These are phyloP conservation scores for Lipomyces yarrowii DNA, from an alignment of 1,139 yeast genomes.

Conservation along the genomic window DNA sequence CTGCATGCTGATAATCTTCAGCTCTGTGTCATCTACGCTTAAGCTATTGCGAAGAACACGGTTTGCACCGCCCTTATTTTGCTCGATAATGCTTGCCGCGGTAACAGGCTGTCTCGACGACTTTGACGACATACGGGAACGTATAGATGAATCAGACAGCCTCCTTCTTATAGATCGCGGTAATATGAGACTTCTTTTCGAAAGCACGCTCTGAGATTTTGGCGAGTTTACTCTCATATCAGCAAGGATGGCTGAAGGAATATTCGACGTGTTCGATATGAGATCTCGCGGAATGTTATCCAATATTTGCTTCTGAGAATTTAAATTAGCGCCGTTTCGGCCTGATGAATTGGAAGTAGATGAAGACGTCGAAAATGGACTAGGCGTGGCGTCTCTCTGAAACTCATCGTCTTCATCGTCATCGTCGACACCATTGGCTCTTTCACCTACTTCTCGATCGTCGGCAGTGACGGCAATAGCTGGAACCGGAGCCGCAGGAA, in stretches of 20 bases:
- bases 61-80: slow-evolving; percentile 29
- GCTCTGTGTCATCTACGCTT: slow-evolving; percentile 26
- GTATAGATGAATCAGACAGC: slow-evolving; percentile 23
- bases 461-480: not conserved
- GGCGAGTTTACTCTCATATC: slow-evolving; percentile 14
- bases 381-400: not conserved
- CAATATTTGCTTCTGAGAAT: slow-evolving; percentile 1
- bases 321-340: not conserved
- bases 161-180: slow-evolving; percentile 24
- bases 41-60: slow-evolving; percentile 32
- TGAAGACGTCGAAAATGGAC: not conserved
- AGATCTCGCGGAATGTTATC: slow-evolving; percentile 22
- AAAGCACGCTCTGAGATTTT: slow-evolving; percentile 15
- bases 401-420: slow-evolving; percentile 6
- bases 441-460: not conserved
- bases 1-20: slow-evolving; percentile 31
- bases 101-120: slow-evolving; percentile 15
- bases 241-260: slow-evolving; percentile 23
- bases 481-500: slow-evolving; percentile 18
- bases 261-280: slow-evolving; percentile 7
- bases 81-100: slow-evolving; percentile 27
- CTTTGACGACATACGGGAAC: slow-evolving; percentile 16
- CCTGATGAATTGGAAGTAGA: not conserved
- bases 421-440: not conserved
- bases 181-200: slow-evolving; percentile 17